These are phyloP conservation scores for Limnomonas spitsbergensis DNA, from an alignment of 139 green algal genomes.

Conservation along the genomic window DNA sequence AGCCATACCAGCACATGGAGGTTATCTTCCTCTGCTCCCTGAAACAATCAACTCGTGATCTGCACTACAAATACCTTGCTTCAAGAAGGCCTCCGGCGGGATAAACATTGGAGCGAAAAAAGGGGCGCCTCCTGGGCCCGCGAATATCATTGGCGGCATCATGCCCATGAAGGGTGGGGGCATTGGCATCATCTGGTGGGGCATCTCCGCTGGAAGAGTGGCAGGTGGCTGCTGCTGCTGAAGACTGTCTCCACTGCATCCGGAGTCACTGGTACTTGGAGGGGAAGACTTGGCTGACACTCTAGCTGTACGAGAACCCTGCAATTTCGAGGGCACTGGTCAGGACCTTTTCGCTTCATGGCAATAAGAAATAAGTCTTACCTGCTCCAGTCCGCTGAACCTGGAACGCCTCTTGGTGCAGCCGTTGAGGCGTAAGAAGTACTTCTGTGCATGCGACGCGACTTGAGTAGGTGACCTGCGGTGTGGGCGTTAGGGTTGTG, in stretches of 20 bases:
- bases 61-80: too few species aligned
- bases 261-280: neutral
- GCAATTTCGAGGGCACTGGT: too few species aligned
- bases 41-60: too few species aligned
- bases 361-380: too few species aligned
- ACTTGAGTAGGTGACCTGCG: slow-evolving; percentile 49
- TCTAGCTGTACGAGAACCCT: neutral
- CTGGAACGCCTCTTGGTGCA: slow-evolving; percentile 70
- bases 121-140: neutral
- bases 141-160: neutral
- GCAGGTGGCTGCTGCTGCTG: neutral
- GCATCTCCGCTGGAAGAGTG: too few species aligned
- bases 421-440: slow-evolving; percentile 77
- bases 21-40: too few species aligned
- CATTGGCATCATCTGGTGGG: neutral
- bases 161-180: too few species aligned
- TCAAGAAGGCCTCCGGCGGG: neutral
- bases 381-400: slow-evolving; percentile 54
- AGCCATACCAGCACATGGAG: too few species aligned
- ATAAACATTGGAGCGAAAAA: neutral
- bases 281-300: neutral
- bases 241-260: neutral
- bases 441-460: slow-evolving; percentile 89
- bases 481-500: neutral
- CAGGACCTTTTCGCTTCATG: too few species aligned